Evolutionary conservation across 2,329 filamentous ascomycete species (phyloP), one percentile per base, ranked within the genome.

Genomic region (Coniochaeta sp.): DNA sequence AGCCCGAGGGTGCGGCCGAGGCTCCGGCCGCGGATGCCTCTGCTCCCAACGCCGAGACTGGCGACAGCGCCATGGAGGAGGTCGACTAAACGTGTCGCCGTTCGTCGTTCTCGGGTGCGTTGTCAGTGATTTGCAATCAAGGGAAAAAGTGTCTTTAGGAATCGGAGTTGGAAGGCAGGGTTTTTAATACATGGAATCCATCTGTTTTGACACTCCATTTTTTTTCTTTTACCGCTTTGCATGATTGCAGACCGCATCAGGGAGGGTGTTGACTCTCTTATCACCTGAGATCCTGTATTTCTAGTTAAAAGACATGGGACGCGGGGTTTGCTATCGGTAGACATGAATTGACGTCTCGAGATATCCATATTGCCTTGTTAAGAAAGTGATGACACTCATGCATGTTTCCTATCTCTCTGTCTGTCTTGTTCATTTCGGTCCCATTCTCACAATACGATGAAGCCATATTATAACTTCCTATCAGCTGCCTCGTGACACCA

Each of bases 41-140:
- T 77, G 76, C 75, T 55, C 73, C 78, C 63, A 77, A 76, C 62
- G 79, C 80, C 65, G 84, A 85, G 76, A 80, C 89, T 66, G 89
- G 88, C 70, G 92, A 96, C 87, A 96, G 89, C 81, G 89, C 93
- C 77, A 99, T 99, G 95, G 95, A 99, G 88, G 95, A 99, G 87
- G 95, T 99, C 75, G 95, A 99, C 86, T 99, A 96, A 82, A 71
- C 66, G 62, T 54, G 12, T 17, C 2, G 47, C n/a, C 52, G 65
- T 56, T 30, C 52, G 65, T 56, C 24, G 54, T 16, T 36, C 22
- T 38, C 6, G 61, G n/a, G 58, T 64, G 66, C 59, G 66, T 68
- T 65, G 65, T 69, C 68, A 62, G 66, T 65, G 67, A 66, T 47
- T 62, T 22, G 65, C 70, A 71, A 70, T 55, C 55, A 58, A 47